phyloP scores from a whole-genome alignment of 768 basidiomycete genomes.

The Coprinopsis sp. region DNA sequence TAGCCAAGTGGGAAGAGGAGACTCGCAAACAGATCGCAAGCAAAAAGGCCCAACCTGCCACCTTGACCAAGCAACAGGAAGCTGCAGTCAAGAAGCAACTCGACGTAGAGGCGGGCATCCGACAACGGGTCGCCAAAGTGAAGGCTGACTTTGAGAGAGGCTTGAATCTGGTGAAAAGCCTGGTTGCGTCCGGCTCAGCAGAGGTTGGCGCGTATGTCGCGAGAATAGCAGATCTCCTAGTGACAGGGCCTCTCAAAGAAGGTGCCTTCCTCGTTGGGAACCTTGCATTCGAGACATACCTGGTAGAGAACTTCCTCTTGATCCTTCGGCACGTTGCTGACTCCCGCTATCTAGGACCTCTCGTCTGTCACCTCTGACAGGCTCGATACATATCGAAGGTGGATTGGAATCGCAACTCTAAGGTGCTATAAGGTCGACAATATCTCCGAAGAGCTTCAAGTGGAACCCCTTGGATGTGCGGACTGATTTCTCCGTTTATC shows the following conservation, averaged over 20 bases:
- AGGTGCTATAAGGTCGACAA: constrained; percentile 61
- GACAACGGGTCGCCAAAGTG: constrained; percentile 51
- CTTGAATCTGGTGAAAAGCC: constrained; percentile 59
- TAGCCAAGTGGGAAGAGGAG: constrained; percentile 94
- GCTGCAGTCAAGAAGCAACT: constrained; percentile 81
- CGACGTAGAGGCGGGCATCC: constrained; percentile 68
- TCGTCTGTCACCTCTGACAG: constrained; percentile 71
- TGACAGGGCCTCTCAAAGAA: constrained; percentile 58
- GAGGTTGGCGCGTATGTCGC: constrained; percentile 57
- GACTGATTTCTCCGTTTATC: constrained; percentile 4
- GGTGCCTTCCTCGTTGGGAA: constrained; percentile 61
- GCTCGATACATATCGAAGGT: constrained; percentile 59
- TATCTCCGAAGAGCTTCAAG: constrained; percentile 67
- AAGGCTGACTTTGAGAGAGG: constrained; percentile 60
- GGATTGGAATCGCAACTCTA: constrained; percentile 82
- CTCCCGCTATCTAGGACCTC: constrained; percentile 50
- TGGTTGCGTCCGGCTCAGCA: constrained; percentile 47
- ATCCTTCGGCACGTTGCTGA: not conserved
- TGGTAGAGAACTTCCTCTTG: constrained; percentile 47
- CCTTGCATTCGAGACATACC: constrained; percentile 68
- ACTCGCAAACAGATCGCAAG: constrained; percentile 77
- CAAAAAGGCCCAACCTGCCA: constrained; percentile 61
- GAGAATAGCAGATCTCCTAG: constrained; percentile 50
- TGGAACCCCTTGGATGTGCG: constrained; percentile 66
- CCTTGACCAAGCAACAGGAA: constrained; percentile 80